Evolutionary conservation across 2,329 filamentous ascomycete genomes (phyloP).

Genomic region (Lachnellula occidentalis): DNA sequence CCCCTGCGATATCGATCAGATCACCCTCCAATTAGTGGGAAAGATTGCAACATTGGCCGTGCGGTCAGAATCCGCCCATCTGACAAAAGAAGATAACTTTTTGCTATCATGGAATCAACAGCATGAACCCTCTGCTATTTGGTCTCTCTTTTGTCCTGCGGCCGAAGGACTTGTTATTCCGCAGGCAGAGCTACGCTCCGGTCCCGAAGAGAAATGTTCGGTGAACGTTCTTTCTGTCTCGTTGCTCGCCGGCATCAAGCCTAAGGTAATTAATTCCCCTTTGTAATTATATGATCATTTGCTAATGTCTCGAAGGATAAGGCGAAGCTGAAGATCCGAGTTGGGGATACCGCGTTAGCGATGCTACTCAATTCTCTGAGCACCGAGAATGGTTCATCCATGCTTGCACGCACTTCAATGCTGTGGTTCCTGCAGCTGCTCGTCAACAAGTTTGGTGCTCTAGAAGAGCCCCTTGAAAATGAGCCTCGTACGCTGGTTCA

Average conservation of each 20-base stretch:
- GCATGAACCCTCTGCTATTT: slow-evolving; percentile 9
- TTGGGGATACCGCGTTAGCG: slow-evolving; percentile 16
- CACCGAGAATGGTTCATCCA: slow-evolving; percentile 8
- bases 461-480: slow-evolving; percentile 1
- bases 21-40: slow-evolving; percentile 18
- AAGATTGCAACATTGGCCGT: slow-evolving; percentile 16
- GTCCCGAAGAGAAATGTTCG: slow-evolving; percentile 18
- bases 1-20: slow-evolving; percentile 9
- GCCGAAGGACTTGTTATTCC: slow-evolving; percentile 1
- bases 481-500: slow-evolving; percentile 8
- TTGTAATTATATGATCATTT: not conserved
- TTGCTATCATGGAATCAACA: slow-evolving; percentile 6
- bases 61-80: slow-evolving; percentile 12
- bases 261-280: slow-evolving; percentile 15
- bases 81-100: slow-evolving; percentile 16
- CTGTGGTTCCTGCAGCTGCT: slow-evolving; percentile 25
- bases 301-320: slow-evolving; percentile 14
- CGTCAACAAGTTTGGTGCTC: slow-evolving; percentile 28
- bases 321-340: slow-evolving; percentile 7
- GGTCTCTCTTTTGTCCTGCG: slow-evolving; percentile 13
- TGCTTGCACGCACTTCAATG: slow-evolving; percentile 18
- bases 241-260: slow-evolving; percentile 22
- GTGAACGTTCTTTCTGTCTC: slow-evolving; percentile 19
- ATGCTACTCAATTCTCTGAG: slow-evolving; percentile 23
- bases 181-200: slow-evolving; percentile 9